These are phyloP conservation scores for Macrolepiota albuminosa DNA, from an alignment of 768 basidiomycete species.

Conservation along the genomic window DNA sequence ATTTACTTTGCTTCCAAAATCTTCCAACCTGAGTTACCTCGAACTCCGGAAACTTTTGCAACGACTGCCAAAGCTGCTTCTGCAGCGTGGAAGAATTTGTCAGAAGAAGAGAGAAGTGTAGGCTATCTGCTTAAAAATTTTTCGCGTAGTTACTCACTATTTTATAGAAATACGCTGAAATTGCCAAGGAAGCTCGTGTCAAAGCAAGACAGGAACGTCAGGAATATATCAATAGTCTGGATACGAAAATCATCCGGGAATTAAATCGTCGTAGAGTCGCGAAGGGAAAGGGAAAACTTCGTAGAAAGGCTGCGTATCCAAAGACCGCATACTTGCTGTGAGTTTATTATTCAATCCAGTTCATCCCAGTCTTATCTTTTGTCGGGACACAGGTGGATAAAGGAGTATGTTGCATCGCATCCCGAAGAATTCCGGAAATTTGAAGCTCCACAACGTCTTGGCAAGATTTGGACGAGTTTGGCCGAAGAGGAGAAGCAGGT, in stretches of 20 bases:
- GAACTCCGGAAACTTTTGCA: neutral
- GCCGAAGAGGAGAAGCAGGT: neutral
- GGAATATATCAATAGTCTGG: slow-evolving; percentile 22
- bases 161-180: slow-evolving; percentile 16
- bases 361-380: neutral
- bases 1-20: slow-evolving; percentile 1
- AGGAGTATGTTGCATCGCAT: neutral
- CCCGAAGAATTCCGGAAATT: neutral
- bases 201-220: slow-evolving; percentile 18
- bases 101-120: slow-evolving; percentile 32
- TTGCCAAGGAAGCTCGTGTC: slow-evolving; percentile 6
- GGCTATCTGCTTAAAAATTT: neutral
- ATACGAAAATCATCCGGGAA: slow-evolving; percentile 17
- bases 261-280: slow-evolving; percentile 28
- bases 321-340: neutral
- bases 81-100: slow-evolving; percentile 26
- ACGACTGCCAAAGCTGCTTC: neutral
- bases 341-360: neutral
- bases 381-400: neutral
- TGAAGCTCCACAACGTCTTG: too few species aligned
- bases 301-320: neutral
- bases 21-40: neutral
- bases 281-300: slow-evolving; percentile 20
- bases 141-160: neutral
- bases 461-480: neutral